Evolutionary conservation across 2,329 filamentous ascomycete species (phyloP).

Genomic region (Talaromyces sp.): DNA sequence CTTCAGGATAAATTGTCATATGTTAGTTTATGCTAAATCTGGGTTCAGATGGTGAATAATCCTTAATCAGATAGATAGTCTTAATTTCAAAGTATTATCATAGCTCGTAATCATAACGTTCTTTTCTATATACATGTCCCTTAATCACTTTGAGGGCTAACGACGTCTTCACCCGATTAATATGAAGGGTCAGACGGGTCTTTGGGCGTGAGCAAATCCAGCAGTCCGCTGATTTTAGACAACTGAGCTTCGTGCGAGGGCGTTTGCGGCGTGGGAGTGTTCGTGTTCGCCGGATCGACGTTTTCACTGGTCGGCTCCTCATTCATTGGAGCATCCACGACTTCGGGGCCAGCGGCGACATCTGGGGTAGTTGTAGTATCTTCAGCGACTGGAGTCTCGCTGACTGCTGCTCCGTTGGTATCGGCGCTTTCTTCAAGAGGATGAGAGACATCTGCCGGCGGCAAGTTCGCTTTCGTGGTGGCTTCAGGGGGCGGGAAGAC

Average conservation of each 20-base stretch:
- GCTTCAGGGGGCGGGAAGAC: background rate
- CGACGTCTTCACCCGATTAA: background rate
- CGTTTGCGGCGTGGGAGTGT: background rate
- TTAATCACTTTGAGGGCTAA: background rate
- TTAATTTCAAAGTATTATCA: background rate
- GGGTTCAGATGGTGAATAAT: background rate
- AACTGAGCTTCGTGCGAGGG: background rate
- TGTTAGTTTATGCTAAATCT: background rate
- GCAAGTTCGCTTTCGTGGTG: background rate
- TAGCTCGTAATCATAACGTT: background rate
- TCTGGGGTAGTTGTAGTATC: background rate
- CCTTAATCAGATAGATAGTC: too few relatives aligned
- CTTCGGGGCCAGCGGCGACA: background rate
- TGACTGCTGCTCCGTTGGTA: background rate
- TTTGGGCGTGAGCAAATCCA: background rate
- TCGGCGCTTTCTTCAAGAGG: background rate
- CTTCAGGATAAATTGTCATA: background rate
- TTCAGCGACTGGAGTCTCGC: background rate
- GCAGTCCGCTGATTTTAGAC: background rate
- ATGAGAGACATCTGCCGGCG: background rate
- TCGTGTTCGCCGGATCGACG: background rate
- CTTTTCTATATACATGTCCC: background rate
- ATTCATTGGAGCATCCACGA: background rate
- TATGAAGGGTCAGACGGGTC: background rate
- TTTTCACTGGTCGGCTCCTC: background rate